Conservation (phyloP, 2,329 filamentous ascomycete genomes). For the Davidsoniella eucalypti region DNA sequence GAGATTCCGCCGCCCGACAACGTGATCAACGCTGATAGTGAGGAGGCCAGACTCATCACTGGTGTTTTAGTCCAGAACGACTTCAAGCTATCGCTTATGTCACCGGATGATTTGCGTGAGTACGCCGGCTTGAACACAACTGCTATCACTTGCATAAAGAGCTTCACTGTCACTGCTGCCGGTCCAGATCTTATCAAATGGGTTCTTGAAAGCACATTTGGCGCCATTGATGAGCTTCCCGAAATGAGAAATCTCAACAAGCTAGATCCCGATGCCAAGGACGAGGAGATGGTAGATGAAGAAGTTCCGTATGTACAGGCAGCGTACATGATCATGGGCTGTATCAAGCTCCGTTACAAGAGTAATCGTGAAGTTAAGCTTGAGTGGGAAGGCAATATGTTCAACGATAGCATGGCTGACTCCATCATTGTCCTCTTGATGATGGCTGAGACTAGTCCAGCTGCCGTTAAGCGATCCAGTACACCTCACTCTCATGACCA, state of each 20-base stretch:
- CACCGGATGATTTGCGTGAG: conserved; percentile 84
- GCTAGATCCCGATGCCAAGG: conserved; percentile 21
- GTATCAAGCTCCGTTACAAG: conserved; percentile 64
- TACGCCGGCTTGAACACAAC: conserved; percentile 96
- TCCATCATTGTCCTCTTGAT: conserved; percentile 86
- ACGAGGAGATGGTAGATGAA: conserved; percentile 44
- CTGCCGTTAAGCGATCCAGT: conserved; percentile 63
- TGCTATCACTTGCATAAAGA: conserved; percentile 82
- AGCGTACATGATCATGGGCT: conserved; percentile 70
- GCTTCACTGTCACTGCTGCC: conserved; percentile 71
- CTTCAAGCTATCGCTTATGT: conserved; percentile 94
- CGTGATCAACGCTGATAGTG: conserved; percentile 18
- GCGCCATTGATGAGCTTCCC: conserved; percentile 56
- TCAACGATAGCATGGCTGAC: conserved; percentile 97
- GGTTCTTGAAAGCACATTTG: conserved; percentile 89
- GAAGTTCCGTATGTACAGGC: conserved; percentile 39
- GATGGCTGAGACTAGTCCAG: conserved; percentile 83
- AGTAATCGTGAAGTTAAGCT: conserved; percentile 68
- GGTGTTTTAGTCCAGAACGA: conserved; percentile 95
- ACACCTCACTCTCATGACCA: conserved; percentile 20
- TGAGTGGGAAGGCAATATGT: conserved; percentile 95
- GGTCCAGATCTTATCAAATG: conserved; percentile 84
- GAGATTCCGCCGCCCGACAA: conserved; percentile 52
- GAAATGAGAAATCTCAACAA: conserved; percentile 29
- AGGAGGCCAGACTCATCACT: conserved; percentile 43